Evolutionary conservation across 1,284 basidiomycete species (phyloP).

Genomic region (Cutaneotrichosporon cutaneum): DNA sequence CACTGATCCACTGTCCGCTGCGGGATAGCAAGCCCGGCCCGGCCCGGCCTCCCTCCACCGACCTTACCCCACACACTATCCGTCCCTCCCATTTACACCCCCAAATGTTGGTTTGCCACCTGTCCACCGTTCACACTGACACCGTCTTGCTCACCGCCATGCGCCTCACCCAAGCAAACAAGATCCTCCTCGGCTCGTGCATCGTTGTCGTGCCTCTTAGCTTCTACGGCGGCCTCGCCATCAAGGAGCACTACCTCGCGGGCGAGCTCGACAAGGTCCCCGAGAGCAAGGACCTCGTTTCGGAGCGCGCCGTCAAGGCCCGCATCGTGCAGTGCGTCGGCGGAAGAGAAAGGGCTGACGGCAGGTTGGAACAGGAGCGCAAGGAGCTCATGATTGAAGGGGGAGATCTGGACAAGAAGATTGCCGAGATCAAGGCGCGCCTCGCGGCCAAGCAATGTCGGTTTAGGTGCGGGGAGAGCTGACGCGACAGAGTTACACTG

Average conservation of each 20-base stretch:
- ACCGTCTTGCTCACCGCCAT: conserved; percentile 18
- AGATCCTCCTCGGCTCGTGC: conserved; percentile 37
- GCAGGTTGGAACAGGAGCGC: conserved; percentile 39
- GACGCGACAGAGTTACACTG: not conserved
- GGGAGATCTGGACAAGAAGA: conserved; percentile 32
- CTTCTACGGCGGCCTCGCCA: conserved; percentile 36
- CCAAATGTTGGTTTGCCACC: conserved; percentile 1
- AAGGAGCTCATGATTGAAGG: conserved; percentile 35
- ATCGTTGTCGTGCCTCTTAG: conserved; percentile 38
- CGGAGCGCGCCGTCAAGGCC: conserved; percentile 32
- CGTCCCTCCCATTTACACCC: not conserved
- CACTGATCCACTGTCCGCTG: too few species aligned
- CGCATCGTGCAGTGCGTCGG: conserved; percentile 36
- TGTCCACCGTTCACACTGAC: not conserved
- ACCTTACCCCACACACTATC: too few species aligned
- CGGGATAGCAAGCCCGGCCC: too few species aligned
- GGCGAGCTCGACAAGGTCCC: conserved; percentile 27
- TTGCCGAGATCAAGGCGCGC: conserved; percentile 22
- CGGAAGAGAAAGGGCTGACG: not conserved
- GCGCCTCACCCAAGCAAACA: conserved; percentile 36
- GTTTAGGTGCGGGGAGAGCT: not conserved
- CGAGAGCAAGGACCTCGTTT: conserved; percentile 18
- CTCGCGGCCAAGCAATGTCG: not conserved
- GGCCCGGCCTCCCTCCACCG: too few species aligned
- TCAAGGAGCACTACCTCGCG: conserved; percentile 38